phyloP scores from a whole-genome alignment of 495 filamentous ascomycete genomes.

The Hypoxylon rickii region DNA sequence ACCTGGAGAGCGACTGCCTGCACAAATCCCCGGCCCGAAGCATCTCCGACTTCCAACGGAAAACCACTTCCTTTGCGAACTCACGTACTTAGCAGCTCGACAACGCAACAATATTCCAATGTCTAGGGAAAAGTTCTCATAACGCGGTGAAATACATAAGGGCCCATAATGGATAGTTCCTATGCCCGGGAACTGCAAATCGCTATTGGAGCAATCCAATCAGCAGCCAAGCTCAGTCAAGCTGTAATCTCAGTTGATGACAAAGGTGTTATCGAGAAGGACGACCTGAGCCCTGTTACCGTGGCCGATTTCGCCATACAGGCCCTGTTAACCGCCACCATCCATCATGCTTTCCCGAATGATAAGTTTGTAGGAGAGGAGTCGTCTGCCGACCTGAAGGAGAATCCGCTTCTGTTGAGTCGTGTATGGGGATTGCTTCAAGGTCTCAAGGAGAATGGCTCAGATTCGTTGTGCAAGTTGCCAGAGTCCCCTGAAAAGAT shows the following conservation, averaged over 20 bases:
- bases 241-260: constrained; percentile 39
- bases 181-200: constrained; percentile 40
- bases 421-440: constrained; percentile 57
- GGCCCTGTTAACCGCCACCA: constrained; percentile 61
- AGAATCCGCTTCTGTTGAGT: constrained; percentile 53
- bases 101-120: too few relatives aligned
- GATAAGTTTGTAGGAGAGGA: constrained; percentile 69
- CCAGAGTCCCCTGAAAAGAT: constrained; percentile 58
- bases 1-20: too few relatives aligned
- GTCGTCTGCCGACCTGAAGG: constrained; percentile 57
- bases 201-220: constrained; percentile 38
- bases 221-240: constrained; percentile 47
- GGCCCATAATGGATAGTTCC: constrained; percentile 42
- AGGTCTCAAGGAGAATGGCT: constrained; percentile 36
- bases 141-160: too few relatives aligned
- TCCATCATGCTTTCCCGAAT: constrained; percentile 58
- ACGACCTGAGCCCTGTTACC: constrained; percentile 65
- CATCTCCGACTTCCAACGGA: too few relatives aligned
- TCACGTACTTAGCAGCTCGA: too few relatives aligned
- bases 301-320: constrained; percentile 73
- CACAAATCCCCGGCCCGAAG: too few relatives aligned
- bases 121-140: too few relatives aligned
- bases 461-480: constrained; percentile 38
- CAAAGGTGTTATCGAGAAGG: constrained; percentile 52
- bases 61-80: too few relatives aligned